phyloP scores from a whole-genome alignment of 352 stramenopile genomes.

The Phytophthora cactorum region DNA sequence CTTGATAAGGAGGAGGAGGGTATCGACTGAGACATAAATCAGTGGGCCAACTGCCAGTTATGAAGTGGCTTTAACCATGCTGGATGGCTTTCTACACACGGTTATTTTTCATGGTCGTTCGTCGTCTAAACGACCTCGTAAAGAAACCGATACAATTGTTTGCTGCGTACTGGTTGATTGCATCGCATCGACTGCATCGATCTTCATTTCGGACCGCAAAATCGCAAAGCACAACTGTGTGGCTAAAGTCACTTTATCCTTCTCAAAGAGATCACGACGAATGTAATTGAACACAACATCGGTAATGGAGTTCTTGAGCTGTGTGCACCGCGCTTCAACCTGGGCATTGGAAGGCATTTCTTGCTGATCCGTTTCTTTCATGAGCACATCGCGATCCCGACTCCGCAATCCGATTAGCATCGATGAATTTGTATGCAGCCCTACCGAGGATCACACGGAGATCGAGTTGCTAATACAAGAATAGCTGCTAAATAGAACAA shows the following conservation, averaged over 20 bases:
- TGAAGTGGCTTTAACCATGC: not conserved
- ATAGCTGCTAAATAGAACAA: not conserved
- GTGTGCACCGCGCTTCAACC: constrained; percentile 61
- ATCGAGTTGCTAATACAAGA: not conserved
- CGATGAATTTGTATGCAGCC: not conserved
- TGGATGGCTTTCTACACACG: not conserved
- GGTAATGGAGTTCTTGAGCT: constrained; percentile 73
- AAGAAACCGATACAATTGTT: not conserved
- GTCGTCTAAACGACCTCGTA: not conserved
- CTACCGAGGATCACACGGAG: not conserved
- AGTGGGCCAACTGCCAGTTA: not conserved
- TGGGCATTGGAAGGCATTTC: constrained; percentile 56
- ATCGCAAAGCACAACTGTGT: constrained; percentile 94
- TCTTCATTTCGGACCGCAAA: constrained; percentile 74
- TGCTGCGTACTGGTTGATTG: too few relatives aligned
- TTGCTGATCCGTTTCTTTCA: constrained; percentile 74
- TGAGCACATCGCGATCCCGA: constrained; percentile 36
- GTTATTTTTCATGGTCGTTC: not conserved
- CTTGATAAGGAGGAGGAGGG: not conserved
- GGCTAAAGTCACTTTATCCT: constrained; percentile 93
- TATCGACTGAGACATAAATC: not conserved
- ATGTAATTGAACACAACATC: constrained; percentile 96
- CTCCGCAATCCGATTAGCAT: not conserved
- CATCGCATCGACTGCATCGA: constrained; percentile 44
- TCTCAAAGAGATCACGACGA: constrained; percentile 93